These are phyloP conservation scores for Neofusicoccum parvum DNA, from an alignment of 2,329 filamentous ascomycete species.

Conservation along the genomic window DNA sequence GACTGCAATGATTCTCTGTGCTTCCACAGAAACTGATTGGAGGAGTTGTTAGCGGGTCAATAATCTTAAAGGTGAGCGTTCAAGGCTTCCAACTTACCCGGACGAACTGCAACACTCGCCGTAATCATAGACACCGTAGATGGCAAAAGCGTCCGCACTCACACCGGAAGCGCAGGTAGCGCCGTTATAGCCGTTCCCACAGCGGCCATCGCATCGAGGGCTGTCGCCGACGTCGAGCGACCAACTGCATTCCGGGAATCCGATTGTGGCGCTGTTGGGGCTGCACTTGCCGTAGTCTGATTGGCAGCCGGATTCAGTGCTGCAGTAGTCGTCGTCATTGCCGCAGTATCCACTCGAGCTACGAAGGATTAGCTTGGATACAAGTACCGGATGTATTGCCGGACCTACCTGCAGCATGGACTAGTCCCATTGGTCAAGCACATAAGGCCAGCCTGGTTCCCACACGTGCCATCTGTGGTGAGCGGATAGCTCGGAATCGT, in stretches of 20 bases:
- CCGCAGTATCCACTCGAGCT: not conserved
- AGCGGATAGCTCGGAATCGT: not conserved
- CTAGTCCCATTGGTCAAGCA: not conserved
- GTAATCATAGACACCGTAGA: not conserved
- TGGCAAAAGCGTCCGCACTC: not conserved
- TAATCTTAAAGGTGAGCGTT: not conserved
- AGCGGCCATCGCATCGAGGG: constrained; percentile 2
- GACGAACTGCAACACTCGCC: not conserved
- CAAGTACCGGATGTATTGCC: not conserved
- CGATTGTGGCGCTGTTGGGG: not conserved
- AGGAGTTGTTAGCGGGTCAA: too few species aligned
- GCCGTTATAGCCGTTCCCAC: not conserved
- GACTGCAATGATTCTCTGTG: not conserved
- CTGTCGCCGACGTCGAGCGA: not conserved
- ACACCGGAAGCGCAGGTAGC: not conserved
- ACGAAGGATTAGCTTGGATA: not conserved
- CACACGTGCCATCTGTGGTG: not conserved
- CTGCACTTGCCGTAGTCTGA: not conserved
- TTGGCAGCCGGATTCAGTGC: not conserved
- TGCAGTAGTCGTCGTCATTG: not conserved
- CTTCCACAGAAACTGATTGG: not conserved
- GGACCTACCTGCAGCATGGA: not conserved
- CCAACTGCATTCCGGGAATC: not conserved
- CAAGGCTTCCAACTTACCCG: not conserved
- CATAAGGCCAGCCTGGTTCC: not conserved